Evolutionary conservation across 2,329 filamentous ascomycete species (phyloP).

Genomic region (Fusarium metavorans): DNA sequence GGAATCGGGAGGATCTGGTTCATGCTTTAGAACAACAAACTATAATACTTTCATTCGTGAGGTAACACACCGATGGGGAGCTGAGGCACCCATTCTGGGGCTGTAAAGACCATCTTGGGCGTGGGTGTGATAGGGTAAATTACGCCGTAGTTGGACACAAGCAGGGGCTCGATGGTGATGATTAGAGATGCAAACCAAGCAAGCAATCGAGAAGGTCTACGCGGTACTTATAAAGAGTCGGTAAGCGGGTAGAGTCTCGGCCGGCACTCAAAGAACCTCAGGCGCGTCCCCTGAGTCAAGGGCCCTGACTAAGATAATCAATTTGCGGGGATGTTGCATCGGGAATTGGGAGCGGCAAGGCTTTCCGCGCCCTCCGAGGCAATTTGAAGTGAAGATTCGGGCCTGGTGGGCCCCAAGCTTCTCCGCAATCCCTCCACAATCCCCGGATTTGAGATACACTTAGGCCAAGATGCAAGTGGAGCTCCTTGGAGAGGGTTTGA

Average conservation of each 20-base stretch:
- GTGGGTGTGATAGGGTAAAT: background rate
- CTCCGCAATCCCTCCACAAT: background rate
- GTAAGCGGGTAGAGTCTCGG: background rate
- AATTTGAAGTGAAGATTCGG: background rate
- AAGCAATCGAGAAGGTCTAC: background rate
- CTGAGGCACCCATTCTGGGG: background rate
- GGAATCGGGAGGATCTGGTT: slow-evolving; percentile 66
- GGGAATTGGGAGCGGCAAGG: background rate
- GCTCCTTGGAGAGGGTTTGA: background rate
- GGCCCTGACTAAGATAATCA: background rate
- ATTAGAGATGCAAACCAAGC: background rate
- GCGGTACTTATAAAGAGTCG: background rate
- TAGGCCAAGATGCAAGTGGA: background rate
- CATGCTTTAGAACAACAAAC: background rate
- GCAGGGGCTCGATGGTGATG: background rate
- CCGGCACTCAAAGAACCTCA: background rate
- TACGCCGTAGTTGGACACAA: background rate
- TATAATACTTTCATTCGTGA: background rate
- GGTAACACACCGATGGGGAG: background rate
- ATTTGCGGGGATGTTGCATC: background rate
- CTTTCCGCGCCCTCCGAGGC: background rate
- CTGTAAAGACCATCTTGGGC: background rate
- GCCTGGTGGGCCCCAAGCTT: background rate
- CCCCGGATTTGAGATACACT: background rate
- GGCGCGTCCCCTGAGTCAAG: background rate